Evolutionary conservation across 2,329 filamentous ascomycete genomes (phyloP).

Genomic region (Fusarium pininemorale): DNA sequence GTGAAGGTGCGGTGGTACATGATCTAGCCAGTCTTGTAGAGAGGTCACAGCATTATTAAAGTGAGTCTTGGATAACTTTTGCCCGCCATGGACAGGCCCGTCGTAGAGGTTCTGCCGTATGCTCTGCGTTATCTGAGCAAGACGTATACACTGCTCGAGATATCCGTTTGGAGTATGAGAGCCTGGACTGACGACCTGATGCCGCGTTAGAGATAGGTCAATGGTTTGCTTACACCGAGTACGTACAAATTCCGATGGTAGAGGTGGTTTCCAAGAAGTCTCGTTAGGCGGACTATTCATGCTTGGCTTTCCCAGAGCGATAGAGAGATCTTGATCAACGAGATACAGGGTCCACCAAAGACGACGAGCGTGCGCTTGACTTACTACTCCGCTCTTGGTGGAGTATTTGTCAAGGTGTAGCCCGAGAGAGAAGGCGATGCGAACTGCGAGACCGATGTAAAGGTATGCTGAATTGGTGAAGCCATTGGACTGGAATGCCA

Average conservation of each 20-base stretch:
- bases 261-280: not conserved
- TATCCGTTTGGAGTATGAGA: not conserved
- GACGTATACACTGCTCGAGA: not conserved
- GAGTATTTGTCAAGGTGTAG: rapidly evolving
- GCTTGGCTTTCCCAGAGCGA: not conserved
- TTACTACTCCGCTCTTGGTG: not conserved
- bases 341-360: not conserved
- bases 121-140: not conserved
- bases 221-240: rapidly evolving
- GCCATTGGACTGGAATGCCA: not conserved
- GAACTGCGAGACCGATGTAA: not conserved
- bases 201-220: too few species aligned
- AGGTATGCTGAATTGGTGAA: not conserved
- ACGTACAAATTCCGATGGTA: not conserved
- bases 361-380: rapidly evolving
- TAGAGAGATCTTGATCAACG: not conserved
- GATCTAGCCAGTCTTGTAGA: not conserved
- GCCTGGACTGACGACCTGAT: not conserved
- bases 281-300: not conserved
- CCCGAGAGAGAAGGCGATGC: not conserved
- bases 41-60: not conserved
- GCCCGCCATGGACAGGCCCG: not conserved
- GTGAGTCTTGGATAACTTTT: not conserved
- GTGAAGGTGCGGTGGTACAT: not conserved
- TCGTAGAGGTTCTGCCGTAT: not conserved